phyloP scores from a whole-genome alignment of 2,329 filamentous ascomycete genomes.

The Atkinsonella hypoxylon region DNA sequence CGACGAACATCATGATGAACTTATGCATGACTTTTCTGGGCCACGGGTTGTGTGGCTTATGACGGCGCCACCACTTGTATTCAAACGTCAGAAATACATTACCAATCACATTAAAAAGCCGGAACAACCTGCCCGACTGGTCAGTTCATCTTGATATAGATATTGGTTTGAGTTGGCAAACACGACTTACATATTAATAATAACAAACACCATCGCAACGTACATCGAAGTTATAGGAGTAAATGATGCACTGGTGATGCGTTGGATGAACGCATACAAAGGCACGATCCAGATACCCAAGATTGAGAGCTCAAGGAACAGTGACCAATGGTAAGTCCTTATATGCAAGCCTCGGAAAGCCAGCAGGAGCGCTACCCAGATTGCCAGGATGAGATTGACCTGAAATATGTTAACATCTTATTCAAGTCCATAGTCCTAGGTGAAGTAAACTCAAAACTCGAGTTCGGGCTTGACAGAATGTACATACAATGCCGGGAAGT shows the following conservation, averaged over 20 bases:
- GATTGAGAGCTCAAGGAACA: slow-evolving; percentile 21
- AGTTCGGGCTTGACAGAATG: background rate
- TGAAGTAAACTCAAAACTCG: too few relatives aligned
- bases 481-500: background rate
- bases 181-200: background rate
- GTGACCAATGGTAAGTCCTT: slow-evolving; percentile 27
- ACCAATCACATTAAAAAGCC: slow-evolving; percentile 27
- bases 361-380: slow-evolving; percentile 6
- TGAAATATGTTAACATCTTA: slow-evolving; percentile 8
- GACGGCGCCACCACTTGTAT: slow-evolving; percentile 25
- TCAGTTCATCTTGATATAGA: background rate
- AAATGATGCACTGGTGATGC: background rate
- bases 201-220: background rate
- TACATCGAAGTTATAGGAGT: background rate
- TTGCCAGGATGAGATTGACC: slow-evolving; percentile 21
- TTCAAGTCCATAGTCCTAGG: too few relatives aligned
- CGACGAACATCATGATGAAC: background rate
- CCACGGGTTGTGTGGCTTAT: slow-evolving; percentile 13
- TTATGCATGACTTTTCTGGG: background rate
- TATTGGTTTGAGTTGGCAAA: background rate
- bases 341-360: slow-evolving; percentile 21
- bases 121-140: slow-evolving; percentile 15
- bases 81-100: slow-evolving; percentile 25
- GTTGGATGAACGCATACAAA: slow-evolving; percentile 11
- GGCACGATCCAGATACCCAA: slow-evolving; percentile 14